phyloP scores from a whole-genome alignment of 2,329 filamentous ascomycete species.

The Drechslerella dactyloides region DNA sequence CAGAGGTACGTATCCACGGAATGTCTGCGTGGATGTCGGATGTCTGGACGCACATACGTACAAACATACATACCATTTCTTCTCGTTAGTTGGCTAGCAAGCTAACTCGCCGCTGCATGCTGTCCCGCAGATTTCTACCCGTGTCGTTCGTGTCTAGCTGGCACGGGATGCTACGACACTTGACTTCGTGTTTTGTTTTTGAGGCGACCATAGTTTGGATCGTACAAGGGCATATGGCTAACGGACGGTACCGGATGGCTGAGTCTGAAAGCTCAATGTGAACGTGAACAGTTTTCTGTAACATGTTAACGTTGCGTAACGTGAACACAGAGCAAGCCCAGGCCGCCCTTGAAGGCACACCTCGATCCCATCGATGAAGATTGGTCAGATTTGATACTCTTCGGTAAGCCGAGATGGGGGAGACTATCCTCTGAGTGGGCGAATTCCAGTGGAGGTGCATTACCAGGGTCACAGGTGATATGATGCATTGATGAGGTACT shows the following conservation, averaged over 20 bases:
- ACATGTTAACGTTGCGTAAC: conserved; percentile 12
- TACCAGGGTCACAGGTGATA: too few relatives aligned
- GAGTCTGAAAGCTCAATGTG: not conserved
- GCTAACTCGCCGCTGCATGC: too few relatives aligned
- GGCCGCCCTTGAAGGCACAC: conserved; percentile 2
- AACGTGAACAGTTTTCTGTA: not conserved
- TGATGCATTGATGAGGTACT: conserved; percentile 18
- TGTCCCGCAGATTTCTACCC: conserved; percentile 34
- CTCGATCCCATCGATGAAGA: conserved; percentile 22
- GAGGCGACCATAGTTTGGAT: conserved; percentile 26
- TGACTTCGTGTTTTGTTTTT: conserved; percentile 18
- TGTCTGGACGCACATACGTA: conserved; percentile 1
- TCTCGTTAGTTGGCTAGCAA: too few relatives aligned
- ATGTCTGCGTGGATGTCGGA: conserved; percentile 2
- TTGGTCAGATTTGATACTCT: not conserved
- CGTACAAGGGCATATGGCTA: not conserved
- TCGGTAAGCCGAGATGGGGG: conserved; percentile 3
- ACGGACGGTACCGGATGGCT: not conserved
- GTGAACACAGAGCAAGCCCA: not conserved
- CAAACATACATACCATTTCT: conserved; percentile 13
- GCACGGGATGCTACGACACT: conserved; percentile 36
- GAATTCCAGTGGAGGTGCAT: conserved; percentile 1
- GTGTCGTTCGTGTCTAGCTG: conserved; percentile 35
- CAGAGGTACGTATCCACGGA: conserved; percentile 11
- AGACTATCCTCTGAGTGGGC: too few relatives aligned